Percentiles rank a stretch among this genome's conserved stretches.
These are phyloP conservation scores for Neopestalotiopsis rosae DNA, from an alignment of 2,329 filamentous ascomycete genomes.

Conservation along the genomic window DNA sequence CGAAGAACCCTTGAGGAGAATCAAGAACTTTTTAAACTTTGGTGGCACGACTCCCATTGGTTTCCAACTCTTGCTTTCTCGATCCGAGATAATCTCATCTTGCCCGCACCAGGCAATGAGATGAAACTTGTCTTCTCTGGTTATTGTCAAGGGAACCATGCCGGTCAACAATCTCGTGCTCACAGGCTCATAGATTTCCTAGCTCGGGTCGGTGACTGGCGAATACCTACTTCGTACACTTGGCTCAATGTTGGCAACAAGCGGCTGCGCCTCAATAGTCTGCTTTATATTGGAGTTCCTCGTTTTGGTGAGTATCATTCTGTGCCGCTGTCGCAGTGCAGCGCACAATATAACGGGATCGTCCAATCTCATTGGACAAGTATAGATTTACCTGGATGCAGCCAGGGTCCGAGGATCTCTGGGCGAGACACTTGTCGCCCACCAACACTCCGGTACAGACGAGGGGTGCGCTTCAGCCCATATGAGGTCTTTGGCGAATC, in stretches of 20 bases:
- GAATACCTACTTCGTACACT: too few relatives aligned
- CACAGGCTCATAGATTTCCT: too few relatives aligned
- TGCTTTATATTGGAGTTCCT: not conserved
- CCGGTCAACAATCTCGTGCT: not conserved
- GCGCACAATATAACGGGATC: not conserved
- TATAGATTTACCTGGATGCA: not conserved
- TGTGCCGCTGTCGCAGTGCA: not conserved
- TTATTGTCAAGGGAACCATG: not conserved
- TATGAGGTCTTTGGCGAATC: not conserved
- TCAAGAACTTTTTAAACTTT: not conserved
- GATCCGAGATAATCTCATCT: not conserved
- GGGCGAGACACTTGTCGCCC: not conserved
- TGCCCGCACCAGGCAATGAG: not conserved
- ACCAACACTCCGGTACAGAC: not conserved
- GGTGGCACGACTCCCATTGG: constrained; percentile 9
- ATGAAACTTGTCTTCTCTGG: not conserved
- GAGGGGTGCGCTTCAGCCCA: not conserved
- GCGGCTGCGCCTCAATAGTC: not conserved
- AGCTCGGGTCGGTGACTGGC: too few relatives aligned
- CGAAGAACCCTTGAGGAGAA: not conserved
- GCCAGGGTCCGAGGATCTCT: not conserved
- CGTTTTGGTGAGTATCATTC: not conserved
- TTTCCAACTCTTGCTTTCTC: not conserved
- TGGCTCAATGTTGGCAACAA: not conserved
- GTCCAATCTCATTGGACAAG: not conserved